Evolutionary conservation across 257 asterid genomes (phyloP).

Genomic region (Fraxinus americana): DNA sequence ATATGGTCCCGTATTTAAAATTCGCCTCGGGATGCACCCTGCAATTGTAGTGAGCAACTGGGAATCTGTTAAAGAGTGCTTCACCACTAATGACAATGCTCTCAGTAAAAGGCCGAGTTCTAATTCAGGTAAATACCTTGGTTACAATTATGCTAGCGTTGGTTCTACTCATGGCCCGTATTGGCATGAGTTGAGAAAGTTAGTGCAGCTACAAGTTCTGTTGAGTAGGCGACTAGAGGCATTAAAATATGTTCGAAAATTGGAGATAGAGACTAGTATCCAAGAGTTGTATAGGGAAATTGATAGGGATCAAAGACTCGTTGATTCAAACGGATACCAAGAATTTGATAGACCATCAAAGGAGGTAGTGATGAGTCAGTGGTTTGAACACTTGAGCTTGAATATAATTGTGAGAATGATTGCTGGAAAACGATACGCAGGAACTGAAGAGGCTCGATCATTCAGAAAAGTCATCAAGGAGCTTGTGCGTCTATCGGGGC

Average conservation of each 20-base stretch:
- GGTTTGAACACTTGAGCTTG: slow-evolving; percentile 40
- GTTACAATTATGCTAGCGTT: slow-evolving; percentile 46
- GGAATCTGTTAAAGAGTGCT: slow-evolving; percentile 60
- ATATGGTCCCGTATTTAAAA: slow-evolving; percentile 50
- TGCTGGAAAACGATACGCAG: slow-evolving; percentile 41
- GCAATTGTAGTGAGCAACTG: slow-evolving; percentile 43
- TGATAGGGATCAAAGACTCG: not conserved
- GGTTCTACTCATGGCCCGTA: slow-evolving; percentile 48
- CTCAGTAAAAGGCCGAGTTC: slow-evolving; percentile 43
- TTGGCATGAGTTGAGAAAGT: slow-evolving; percentile 54
- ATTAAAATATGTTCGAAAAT: slow-evolving; percentile 37
- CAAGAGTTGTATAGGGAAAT: slow-evolving; percentile 8
- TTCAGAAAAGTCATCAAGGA: slow-evolving; percentile 37
- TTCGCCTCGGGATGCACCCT: slow-evolving; percentile 40
- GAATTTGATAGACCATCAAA: not conserved
- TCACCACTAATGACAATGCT: slow-evolving; percentile 52
- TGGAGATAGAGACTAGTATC: slow-evolving; percentile 27
- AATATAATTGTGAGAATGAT: slow-evolving; percentile 41
- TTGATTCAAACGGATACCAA: not conserved
- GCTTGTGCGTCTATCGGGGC: slow-evolving; percentile 37
- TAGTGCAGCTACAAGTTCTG: slow-evolving; percentile 47
- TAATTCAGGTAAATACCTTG: slow-evolving; percentile 41
- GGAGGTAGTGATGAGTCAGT: slow-evolving; percentile 41
- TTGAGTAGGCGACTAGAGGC: slow-evolving; percentile 44
- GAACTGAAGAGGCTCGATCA: slow-evolving; percentile 20